These are phyloP conservation scores for Phytophthora pini DNA, from an alignment of 352 stramenopile genomes.

Conservation along the genomic window DNA sequence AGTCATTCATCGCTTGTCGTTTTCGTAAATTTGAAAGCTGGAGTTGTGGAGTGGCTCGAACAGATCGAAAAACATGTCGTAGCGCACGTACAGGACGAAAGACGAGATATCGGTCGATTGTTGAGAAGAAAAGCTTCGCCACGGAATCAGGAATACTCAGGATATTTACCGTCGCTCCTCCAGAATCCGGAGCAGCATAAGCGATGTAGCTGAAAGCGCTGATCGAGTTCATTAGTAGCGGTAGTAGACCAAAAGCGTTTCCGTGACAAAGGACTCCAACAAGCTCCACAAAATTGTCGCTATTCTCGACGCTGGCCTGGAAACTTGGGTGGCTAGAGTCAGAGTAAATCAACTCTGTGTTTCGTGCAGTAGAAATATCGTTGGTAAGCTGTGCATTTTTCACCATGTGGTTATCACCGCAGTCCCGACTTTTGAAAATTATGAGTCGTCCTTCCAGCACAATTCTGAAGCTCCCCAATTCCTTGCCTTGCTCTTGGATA, in stretches of 20 bases:
- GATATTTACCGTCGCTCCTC: slow-evolving; percentile 18
- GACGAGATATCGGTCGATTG: slow-evolving; percentile 43
- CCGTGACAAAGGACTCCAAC: slow-evolving; percentile 47
- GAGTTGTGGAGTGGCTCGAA: not conserved
- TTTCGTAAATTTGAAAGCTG: slow-evolving; percentile 1
- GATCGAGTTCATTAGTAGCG: slow-evolving; percentile 43
- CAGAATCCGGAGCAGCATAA: slow-evolving; percentile 28
- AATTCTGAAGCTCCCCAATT: slow-evolving; percentile 38
- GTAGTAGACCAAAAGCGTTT: slow-evolving; percentile 48
- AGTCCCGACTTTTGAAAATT: slow-evolving; percentile 39
- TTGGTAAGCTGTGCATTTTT: too few relatives aligned
- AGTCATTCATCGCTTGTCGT: slow-evolving; percentile 5
- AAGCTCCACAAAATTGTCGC: slow-evolving; percentile 25
- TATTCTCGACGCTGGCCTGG: too few relatives aligned
- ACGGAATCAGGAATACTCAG: slow-evolving; percentile 39
- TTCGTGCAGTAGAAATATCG: too few relatives aligned
- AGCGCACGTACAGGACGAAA: slow-evolving; percentile 51
- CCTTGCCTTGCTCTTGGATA: slow-evolving; percentile 46
- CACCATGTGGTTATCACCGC: too few relatives aligned
- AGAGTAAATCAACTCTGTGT: too few relatives aligned
- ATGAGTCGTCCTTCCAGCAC: slow-evolving; percentile 54
- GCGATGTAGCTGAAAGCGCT: slow-evolving; percentile 51
- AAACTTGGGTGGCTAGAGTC: too few relatives aligned
- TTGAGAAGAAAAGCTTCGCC: slow-evolving; percentile 35
- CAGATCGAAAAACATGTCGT: slow-evolving; percentile 37